A percentile compares a stretch with the other conserved stretches of the same genome.
Conservation (phyloP, 2,329 filamentous ascomycete genomes). For the Cytospora paraplurivora region DNA sequence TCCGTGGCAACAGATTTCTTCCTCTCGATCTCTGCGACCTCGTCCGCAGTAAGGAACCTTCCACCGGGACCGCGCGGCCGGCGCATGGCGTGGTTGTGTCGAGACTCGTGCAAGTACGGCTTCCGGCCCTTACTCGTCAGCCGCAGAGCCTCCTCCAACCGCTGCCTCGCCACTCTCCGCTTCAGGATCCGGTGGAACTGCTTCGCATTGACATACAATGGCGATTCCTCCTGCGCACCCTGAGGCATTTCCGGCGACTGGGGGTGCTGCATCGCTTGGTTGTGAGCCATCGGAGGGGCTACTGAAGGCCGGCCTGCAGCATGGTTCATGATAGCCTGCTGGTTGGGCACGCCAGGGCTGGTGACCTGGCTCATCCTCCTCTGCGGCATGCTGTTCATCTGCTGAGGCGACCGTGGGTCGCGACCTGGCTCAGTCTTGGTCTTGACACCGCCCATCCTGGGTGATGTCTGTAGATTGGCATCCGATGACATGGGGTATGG, state of each 20-base stretch:
- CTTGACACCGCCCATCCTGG: constrained; percentile 68
- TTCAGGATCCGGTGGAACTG: constrained; percentile 98
- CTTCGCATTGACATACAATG: constrained; percentile 96
- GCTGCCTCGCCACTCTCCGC: constrained; percentile 87
- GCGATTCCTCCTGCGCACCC: constrained; percentile 79
- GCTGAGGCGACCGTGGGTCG: constrained; percentile 74
- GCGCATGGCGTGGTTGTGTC: constrained; percentile 98
- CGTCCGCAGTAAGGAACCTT: constrained; percentile 93
- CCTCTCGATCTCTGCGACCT: constrained; percentile 87
- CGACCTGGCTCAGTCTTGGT: constrained; percentile 69
- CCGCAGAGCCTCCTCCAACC: constrained; percentile 87
- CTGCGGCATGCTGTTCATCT: constrained; percentile 63
- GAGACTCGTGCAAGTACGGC: constrained; percentile 94
- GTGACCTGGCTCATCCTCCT: constrained; percentile 74
- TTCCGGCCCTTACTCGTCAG: constrained; percentile 94
- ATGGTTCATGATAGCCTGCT: constrained; percentile 77
- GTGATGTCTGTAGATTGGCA: constrained; percentile 71
- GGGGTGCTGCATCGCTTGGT: constrained; percentile 67
- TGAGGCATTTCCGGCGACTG: constrained; percentile 80
- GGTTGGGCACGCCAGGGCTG: constrained; percentile 72
- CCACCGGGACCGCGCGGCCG: constrained; percentile 91
- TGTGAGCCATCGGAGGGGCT: constrained; percentile 60
- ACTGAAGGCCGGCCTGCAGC: constrained; percentile 52
- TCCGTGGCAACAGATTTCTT: constrained; percentile 49
- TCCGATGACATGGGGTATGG: constrained; percentile 71